phyloP scores from a whole-genome alignment of 2,329 filamentous ascomycete species.

The Stagonosporopsis rhizophila region DNA sequence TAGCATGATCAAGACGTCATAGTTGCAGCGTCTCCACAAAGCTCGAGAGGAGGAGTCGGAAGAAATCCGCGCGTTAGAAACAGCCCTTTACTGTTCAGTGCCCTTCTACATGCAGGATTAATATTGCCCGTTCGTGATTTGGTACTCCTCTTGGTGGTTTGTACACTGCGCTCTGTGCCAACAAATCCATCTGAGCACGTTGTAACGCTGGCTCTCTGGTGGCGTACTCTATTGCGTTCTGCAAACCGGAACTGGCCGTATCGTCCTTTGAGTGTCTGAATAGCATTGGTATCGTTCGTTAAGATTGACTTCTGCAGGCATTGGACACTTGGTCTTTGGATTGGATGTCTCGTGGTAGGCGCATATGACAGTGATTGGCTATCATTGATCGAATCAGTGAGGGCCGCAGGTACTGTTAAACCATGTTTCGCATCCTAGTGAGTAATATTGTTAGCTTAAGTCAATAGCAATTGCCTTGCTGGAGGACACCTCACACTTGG shows the following conservation, averaged over 20 bases:
- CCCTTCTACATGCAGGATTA: not conserved
- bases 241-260: not conserved
- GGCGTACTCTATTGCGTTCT: not conserved
- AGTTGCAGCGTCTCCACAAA: not conserved
- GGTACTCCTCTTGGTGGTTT: not conserved
- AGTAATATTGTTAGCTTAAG: not conserved
- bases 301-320: not conserved
- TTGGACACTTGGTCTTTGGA: not conserved
- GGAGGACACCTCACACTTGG: slow-evolving; percentile 31
- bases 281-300: not conserved
- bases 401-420: slow-evolving; percentile 14
- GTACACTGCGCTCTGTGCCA: slow-evolving; percentile 15
- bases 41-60: slow-evolving; percentile 7
- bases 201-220: not conserved
- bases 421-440: slow-evolving; percentile 23
- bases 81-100: slow-evolving; percentile 3
- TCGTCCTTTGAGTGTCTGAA: not conserved
- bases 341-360: not conserved
- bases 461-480: not conserved
- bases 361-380: slow-evolving; percentile 14
- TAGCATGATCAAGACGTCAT: not conserved
- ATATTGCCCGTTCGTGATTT: not conserved
- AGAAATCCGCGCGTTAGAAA: slow-evolving; percentile 12
- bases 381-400: slow-evolving; percentile 40
- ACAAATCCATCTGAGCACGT: slow-evolving; percentile 23